phyloP scores from a whole-genome alignment of 2,329 filamentous ascomycete species.

The Seiridium cupressi region DNA sequence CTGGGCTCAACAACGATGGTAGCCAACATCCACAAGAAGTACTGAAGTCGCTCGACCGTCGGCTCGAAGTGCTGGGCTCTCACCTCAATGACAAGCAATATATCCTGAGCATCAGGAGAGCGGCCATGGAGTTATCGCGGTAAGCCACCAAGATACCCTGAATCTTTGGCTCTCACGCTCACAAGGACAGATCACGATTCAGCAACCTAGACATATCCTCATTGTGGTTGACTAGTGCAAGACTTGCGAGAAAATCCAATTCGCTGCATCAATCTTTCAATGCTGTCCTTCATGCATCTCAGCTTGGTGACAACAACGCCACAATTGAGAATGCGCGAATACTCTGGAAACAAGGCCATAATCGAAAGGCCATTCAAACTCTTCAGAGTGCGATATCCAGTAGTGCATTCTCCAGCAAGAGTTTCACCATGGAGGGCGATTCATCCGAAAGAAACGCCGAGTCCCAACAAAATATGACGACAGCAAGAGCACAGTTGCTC shows the following conservation, averaged over 20 bases:
- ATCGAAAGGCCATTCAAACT: conserved; percentile 90
- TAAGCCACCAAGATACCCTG: conserved; percentile 35
- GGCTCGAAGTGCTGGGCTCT: conserved; percentile 86
- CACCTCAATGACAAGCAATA: conserved; percentile 95
- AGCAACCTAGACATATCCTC: conserved; percentile 73
- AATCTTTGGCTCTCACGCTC: conserved; percentile 24
- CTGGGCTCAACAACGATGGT: conserved; percentile 42
- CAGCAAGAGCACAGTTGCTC: conserved; percentile 79
- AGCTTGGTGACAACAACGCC: conserved; percentile 79
- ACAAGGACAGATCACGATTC: conserved; percentile 51
- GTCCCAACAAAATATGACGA: conserved; percentile 57
- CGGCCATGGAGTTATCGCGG: conserved; percentile 78
- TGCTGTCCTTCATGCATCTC: conserved; percentile 83
- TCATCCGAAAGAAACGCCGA: conserved; percentile 40
- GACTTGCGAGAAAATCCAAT: conserved; percentile 81
- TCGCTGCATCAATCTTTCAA: conserved; percentile 88
- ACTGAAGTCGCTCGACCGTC: conserved; percentile 62
- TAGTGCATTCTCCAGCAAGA: conserved; percentile 66
- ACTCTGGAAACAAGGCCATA: conserved; percentile 89
- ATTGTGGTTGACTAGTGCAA: conserved; percentile 81
- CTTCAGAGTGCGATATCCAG: conserved; percentile 82
- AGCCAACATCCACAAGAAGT: conserved; percentile 36
- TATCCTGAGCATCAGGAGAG: conserved; percentile 79
- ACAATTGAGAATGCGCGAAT: conserved; percentile 93
- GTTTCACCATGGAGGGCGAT: conserved; percentile 30